Evolutionary conservation across 2,329 filamentous ascomycete species (phyloP), one percentile per base, ranked within the genome.

Genomic region (Xylariaceae sp.): DNA sequence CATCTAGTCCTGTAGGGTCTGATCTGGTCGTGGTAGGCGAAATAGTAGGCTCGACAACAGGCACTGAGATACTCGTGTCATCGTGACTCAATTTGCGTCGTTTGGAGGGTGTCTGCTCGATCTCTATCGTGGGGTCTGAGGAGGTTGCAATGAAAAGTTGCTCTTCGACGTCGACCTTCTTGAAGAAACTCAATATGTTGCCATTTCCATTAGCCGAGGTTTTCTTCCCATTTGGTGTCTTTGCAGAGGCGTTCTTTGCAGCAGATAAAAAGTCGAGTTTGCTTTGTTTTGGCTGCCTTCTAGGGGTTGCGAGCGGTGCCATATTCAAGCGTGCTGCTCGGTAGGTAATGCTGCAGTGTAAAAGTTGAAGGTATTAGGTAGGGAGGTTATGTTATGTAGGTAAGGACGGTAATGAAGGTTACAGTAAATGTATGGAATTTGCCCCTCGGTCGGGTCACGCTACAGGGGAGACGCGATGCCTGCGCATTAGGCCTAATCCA

Each of bases 121-220:
- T 53, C 25, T 58, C 62, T 2, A 63, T 3, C 59, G 60, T 59
- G 62, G 64, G 44, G 63, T 65, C 44, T 57, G 68, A 37, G 51
- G 64, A 40, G 21, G 56, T 37, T 55, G 64, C 65, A 37, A 45
- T 40, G 45, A 87, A 85, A 8, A 86, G 73, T 45, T 82, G 70
- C 50, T 84, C 74, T 45, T 76, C 69, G 42, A 77, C 76, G 32
- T 80, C 76, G 0, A 79, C 73, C 59, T 88, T 89, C 58, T 86
- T 82, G 61, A 90, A 90, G 64, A 88, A 90, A 52, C 67, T 88
- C 12, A 88, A 67, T 23, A 89, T 88, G 52, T 82, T 88, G 6
- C 74, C 88, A 52, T 82, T 89, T 6, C 74, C 72, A 56, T 87
- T 88, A 1, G 70, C 55, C 3, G 69, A 59, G 40, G 65, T 69